Conservation (phyloP, 169 alveolate species). For the Cryptosporidium sp. region DNA sequence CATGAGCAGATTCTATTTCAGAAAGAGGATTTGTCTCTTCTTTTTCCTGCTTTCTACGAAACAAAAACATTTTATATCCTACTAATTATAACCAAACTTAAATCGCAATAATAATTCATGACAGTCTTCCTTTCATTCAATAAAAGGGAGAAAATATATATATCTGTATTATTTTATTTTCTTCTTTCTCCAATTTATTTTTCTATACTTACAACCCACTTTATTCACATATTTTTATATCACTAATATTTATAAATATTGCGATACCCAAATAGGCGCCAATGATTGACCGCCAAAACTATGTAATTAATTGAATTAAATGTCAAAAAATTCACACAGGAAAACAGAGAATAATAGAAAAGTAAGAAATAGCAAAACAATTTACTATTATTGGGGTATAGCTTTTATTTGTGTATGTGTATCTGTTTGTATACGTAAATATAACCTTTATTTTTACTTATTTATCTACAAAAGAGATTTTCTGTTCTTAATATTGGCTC, state of each 20-base stretch:
- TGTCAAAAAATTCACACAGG: conserved; percentile 1
- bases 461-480: neutral
- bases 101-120: neutral
- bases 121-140: neutral
- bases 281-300: neutral
- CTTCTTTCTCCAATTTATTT: neutral
- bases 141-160: neutral
- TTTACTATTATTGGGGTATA: neutral
- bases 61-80: conserved; percentile 48
- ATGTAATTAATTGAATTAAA: neutral
- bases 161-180: neutral
- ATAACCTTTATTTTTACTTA: neutral
- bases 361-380: neutral
- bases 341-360: neutral
- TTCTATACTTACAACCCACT: neutral
- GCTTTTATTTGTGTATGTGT: neutral
- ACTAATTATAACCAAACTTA: neutral
- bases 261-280: neutral
- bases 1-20: conserved; percentile 55
- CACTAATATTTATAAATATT: neutral
- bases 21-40: conserved; percentile 23
- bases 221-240: neutral
- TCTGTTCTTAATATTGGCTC: neutral
- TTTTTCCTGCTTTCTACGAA: conserved; percentile 59
- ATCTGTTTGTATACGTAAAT: neutral